Conservation (phyloP, 2,329 filamentous ascomycete species). For the Calonectria pseudoreteaudii region DNA sequence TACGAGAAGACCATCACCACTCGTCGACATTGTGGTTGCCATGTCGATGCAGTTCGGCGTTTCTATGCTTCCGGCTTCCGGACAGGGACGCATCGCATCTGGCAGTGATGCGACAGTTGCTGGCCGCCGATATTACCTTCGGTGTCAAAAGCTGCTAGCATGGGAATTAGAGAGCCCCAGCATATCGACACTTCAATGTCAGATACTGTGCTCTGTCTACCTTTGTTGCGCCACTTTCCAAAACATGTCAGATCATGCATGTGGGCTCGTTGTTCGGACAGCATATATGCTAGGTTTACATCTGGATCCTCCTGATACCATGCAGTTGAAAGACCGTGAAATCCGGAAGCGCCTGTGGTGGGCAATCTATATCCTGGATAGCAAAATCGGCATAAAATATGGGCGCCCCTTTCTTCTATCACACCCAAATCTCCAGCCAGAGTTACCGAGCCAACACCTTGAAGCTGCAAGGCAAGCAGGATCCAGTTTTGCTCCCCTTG, state of each 20-base stretch:
- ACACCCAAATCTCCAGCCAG: background rate
- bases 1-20: background rate
- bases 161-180: slow-evolving; percentile 60
- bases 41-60: background rate
- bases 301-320: slow-evolving; percentile 52
- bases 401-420: slow-evolving; percentile 55
- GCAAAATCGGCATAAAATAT: slow-evolving; percentile 58
- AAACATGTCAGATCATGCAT: slow-evolving; percentile 57
- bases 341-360: slow-evolving; percentile 65
- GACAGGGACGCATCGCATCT: background rate
- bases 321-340: slow-evolving; percentile 51
- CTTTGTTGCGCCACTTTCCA: slow-evolving; percentile 60
- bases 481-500: background rate
- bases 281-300: slow-evolving; percentile 62
- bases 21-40: background rate
- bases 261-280: slow-evolving; percentile 55
- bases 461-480: background rate
- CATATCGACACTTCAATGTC: slow-evolving; percentile 60
- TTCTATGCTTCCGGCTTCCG: background rate
- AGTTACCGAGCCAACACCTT: background rate
- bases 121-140: background rate
- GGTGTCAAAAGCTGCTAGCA: slow-evolving; percentile 47
- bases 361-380: slow-evolving; percentile 61
- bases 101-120: background rate
- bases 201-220: slow-evolving; percentile 59